Evolutionary conservation across 352 stramenopile species (phyloP), one percentile per base, ranked within the genome.

Genomic region (Phytophthora sp.): DNA sequence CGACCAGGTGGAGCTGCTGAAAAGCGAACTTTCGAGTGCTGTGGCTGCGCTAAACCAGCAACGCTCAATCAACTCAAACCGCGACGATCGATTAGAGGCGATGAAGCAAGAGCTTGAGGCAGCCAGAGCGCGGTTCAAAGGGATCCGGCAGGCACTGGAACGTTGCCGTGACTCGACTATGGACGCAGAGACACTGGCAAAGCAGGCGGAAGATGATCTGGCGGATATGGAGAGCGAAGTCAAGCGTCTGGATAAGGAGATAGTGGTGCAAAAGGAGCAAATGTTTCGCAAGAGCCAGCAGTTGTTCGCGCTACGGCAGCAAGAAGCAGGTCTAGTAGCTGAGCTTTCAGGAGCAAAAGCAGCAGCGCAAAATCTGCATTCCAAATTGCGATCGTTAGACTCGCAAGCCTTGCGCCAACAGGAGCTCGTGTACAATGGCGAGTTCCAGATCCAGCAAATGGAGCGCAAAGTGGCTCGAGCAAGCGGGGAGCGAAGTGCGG

Each of bases 361-460:
- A 1, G 86, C 84, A 13, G 76, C 74, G 6, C 88, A 93, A 55
- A 99, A 98, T 65, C 69, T 98, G 27, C 70, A 80, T 24, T 80
- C 86, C 16, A 98, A 98, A 75, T 79, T 98, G 30, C 89, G 93
- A 65, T 58, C 89, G n/a, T 82, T 99, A 0, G 96, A 98, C 50
- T 76, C 84, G 24, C 91, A 98, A 46, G 76, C 83, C 29, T 73
- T 96, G 27, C 81, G 89, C 0, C 96, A 99, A 68, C 86, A 98
- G 60, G 96, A 98, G 76, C 78, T 99, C 7, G 78, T 99, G 51
- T 98, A 98, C 73, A 98, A 97, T 69, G 94, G 93, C 46, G 96
- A 98, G 74, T 99, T 98, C 73, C 92, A 99, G 77, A 98, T 98
- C 61, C 94, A 98, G 70, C 92, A 98, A 69, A 98, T 98, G 81